A percentile compares a stretch with the other conserved stretches of the same genome.
Evolutionary conservation across 2,329 filamentous ascomycete species (phyloP).

Genomic region (Mariannaea elegans): DNA sequence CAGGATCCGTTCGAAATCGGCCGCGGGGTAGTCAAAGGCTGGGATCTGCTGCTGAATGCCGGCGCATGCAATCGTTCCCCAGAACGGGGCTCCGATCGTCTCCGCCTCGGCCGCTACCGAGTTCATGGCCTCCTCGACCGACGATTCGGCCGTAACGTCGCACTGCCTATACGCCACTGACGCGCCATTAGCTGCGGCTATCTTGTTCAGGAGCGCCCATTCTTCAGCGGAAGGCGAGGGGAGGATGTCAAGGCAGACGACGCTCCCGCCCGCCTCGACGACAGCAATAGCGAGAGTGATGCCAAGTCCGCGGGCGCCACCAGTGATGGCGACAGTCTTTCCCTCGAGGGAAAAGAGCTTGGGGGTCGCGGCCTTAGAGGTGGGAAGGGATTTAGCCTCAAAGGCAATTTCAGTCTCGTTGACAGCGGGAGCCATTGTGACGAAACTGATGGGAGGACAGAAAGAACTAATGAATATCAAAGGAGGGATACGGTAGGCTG

Average conservation of each 20-base stretch:
- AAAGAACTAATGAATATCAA: neutral
- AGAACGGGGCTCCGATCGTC: constrained; percentile 44
- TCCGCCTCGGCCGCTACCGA: constrained; percentile 48
- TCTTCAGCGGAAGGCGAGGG: constrained; percentile 47
- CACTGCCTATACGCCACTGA: constrained; percentile 53
- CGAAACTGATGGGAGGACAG: neutral
- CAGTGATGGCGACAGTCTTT: constrained; percentile 58
- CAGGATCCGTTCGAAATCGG: constrained; percentile 74
- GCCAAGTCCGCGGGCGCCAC: constrained; percentile 60
- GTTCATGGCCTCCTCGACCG: constrained; percentile 47
- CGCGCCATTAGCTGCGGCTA: constrained; percentile 46
- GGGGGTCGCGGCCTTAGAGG: constrained; percentile 37
- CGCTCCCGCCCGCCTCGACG: constrained; percentile 58
- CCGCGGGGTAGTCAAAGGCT: constrained; percentile 55
- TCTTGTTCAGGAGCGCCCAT: constrained; percentile 53
- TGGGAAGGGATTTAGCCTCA: constrained; percentile 44
- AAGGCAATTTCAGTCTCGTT: constrained; percentile 39
- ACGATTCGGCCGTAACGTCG: constrained; percentile 57
- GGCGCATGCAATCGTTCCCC: constrained; percentile 55
- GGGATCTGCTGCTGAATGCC: constrained; percentile 58
- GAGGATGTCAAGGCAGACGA: constrained; percentile 58
- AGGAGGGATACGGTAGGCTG: no score
- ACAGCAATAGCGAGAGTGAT: constrained; percentile 59
- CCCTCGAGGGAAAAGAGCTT: constrained; percentile 56
- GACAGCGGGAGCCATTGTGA: constrained; percentile 40